These are phyloP conservation scores for Phytophthora cactorum DNA, from an alignment of 352 stramenopile species.

Conservation along the genomic window DNA sequence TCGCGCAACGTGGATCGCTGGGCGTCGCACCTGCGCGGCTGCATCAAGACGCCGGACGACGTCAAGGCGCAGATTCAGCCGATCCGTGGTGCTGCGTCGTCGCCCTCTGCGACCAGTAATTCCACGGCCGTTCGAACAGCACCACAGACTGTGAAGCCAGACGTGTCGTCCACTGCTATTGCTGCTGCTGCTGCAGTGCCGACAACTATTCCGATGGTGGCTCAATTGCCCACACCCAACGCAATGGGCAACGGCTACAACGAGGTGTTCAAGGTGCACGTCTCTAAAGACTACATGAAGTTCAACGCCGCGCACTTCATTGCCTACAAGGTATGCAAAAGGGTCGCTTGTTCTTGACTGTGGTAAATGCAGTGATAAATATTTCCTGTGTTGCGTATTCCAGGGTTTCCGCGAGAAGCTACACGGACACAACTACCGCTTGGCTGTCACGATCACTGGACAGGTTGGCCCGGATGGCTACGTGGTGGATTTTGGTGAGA, in stretches of 20 bases:
- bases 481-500: conserved; percentile 97
- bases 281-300: conserved; percentile 93
- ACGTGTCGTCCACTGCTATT: not conserved
- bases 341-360: not conserved
- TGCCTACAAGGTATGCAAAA: conserved; percentile 76
- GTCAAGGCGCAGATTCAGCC: conserved; percentile 83
- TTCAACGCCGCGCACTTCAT: conserved; percentile 92
- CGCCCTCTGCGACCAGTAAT: conserved; percentile 4
- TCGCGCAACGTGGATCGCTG: conserved; percentile 86
- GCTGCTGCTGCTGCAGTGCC: not conserved
- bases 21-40: conserved; percentile 81
- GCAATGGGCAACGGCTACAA: conserved; percentile 48
- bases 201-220: conserved; percentile 10
- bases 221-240: conserved; percentile 21
- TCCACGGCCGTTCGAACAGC: conserved; percentile 4
- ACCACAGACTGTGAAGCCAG: conserved; percentile 3
- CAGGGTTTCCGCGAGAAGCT: conserved; percentile 96
- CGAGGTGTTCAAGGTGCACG: conserved; percentile 89
- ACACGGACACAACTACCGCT: conserved; percentile 98
- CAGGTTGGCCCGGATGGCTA: conserved; percentile 94
- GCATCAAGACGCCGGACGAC: conserved; percentile 77
- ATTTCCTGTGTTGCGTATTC: conserved; percentile 11
- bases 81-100: conserved; percentile 28
- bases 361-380: not conserved
- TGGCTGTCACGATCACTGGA: conserved; percentile 92